Evolutionary conservation across 345 rosid genomes (phyloP).

Genomic region (Bruguiera parviflora): DNA sequence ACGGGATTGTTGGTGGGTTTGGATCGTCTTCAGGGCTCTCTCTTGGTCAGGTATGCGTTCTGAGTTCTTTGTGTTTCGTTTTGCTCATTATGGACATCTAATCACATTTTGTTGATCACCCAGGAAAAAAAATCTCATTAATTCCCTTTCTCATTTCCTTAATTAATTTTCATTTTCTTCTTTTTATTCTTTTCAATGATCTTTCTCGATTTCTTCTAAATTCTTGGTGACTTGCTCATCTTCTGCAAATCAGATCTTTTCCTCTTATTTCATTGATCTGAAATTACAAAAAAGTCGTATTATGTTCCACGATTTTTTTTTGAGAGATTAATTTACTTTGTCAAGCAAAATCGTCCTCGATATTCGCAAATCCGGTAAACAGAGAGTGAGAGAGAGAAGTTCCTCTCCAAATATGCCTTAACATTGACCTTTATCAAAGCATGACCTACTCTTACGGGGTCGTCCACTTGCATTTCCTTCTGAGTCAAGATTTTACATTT

Average conservation of each 20-base stretch:
- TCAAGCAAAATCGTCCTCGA: slow-evolving; percentile 49
- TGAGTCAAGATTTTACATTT: slow-evolving; percentile 22
- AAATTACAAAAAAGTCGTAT: slow-evolving; percentile 1
- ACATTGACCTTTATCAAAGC: not conserved
- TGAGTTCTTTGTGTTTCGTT: too few species aligned
- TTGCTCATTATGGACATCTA: too few species aligned
- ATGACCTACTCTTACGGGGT: slow-evolving; percentile 1
- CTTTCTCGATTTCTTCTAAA: too few species aligned
- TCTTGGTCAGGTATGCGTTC: slow-evolving; percentile 49
- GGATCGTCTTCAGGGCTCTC: slow-evolving; percentile 52
- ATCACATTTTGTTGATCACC: too few species aligned
- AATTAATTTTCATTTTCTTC: too few species aligned
- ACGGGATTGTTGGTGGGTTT: slow-evolving; percentile 34
- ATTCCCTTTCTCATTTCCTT: too few species aligned
- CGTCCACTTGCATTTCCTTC: slow-evolving; percentile 1
- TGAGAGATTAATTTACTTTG: slow-evolving; percentile 21
- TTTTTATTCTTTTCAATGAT: not conserved
- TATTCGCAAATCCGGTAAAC: slow-evolving; percentile 32
- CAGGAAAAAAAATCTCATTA: too few species aligned
- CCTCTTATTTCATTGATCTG: slow-evolving; percentile 7
- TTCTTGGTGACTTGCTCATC: not conserved
- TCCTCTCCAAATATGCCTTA: not conserved
- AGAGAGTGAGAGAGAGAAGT: not conserved
- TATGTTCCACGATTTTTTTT: slow-evolving; percentile 15
- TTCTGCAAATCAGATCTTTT: slow-evolving; percentile 4